Percentiles rank a stretch among this genome's conserved stretches.
phyloP scores from a whole-genome alignment of 2,329 filamentous ascomycete genomes.

The Sarocladiaceae sp. region DNA sequence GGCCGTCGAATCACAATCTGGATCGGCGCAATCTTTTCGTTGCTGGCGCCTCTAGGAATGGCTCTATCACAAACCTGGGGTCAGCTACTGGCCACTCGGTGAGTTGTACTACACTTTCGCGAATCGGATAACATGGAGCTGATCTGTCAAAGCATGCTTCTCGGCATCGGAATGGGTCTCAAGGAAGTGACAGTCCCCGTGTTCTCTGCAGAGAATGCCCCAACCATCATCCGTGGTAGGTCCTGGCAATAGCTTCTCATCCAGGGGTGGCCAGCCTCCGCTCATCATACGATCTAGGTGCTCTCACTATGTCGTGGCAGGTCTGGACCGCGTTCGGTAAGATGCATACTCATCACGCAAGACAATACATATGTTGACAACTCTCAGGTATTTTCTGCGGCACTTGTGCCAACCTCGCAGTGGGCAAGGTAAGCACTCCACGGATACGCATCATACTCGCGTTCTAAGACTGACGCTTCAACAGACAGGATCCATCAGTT shows the following conservation, averaged over 20 bases:
- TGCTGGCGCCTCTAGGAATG: conserved; percentile 1
- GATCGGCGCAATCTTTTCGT: conserved; percentile 7
- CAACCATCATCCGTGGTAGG: conserved; percentile 43
- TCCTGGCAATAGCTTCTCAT: conserved; percentile 38
- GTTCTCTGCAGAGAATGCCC: conserved; percentile 49
- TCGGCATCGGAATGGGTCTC: conserved; percentile 60
- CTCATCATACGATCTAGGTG: too few relatives aligned
- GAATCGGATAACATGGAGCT: background rate
- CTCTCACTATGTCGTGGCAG: conserved; percentile 6
- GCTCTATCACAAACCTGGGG: conserved; percentile 5
- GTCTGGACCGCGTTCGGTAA: conserved; percentile 4
- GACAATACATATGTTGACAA: background rate
- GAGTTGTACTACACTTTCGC: background rate
- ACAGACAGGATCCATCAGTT: conserved; percentile 23
- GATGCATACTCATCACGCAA: background rate
- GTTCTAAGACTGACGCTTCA: background rate
- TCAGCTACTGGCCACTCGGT: conserved; percentile 1
- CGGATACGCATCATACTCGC: background rate
- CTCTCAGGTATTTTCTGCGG: conserved; percentile 58
- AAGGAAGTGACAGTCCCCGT: conserved; percentile 46
- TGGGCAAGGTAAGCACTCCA: background rate
- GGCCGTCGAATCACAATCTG: conserved; percentile 4
- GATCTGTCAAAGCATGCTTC: conserved; percentile 30
- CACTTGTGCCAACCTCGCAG: conserved; percentile 58
- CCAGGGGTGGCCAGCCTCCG: too few relatives aligned